Percentiles rank a stretch among this genome's conserved stretches.
Conservation (phyloP, 2,329 filamentous ascomycete species). For the Fusarium dimerum region DNA sequence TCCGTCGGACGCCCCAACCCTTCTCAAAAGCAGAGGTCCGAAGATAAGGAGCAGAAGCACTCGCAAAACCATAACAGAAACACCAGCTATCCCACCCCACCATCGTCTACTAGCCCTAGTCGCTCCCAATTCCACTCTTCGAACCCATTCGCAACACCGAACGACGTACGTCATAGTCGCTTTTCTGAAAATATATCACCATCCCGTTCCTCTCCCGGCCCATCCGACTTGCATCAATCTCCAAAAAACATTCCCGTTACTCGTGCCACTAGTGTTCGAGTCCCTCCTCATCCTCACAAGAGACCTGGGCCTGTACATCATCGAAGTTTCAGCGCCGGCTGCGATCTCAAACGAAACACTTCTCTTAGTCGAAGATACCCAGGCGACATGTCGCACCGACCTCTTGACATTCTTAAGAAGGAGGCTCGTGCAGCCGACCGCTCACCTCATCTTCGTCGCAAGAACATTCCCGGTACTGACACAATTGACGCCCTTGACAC, state of each 20-base stretch:
- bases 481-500: slow-evolving; percentile 79
- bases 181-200: slow-evolving; percentile 18
- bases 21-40: slow-evolving; percentile 5
- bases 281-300: slow-evolving; percentile 9
- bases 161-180: slow-evolving; percentile 15
- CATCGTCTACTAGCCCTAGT: slow-evolving; percentile 55
- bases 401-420: slow-evolving; percentile 65
- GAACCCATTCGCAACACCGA: slow-evolving; percentile 40
- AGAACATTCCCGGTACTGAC: slow-evolving; percentile 69
- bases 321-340: slow-evolving; percentile 26
- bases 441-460: slow-evolving; percentile 66
- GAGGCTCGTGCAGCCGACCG: slow-evolving; percentile 68
- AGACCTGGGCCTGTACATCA: slow-evolving; percentile 12
- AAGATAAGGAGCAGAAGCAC: slow-evolving; percentile 7
- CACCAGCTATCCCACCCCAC: slow-evolving; percentile 47
- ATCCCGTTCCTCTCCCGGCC: slow-evolving; percentile 17
- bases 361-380: slow-evolving; percentile 50
- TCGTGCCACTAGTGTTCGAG: slow-evolving; percentile 30
- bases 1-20: slow-evolving; percentile 16
- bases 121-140: slow-evolving; percentile 47
- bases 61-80: slow-evolving; percentile 8
- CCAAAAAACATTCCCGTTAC: slow-evolving; percentile 35
- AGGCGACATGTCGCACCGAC: slow-evolving; percentile 65
- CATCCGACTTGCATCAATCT: slow-evolving; percentile 20
- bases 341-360: slow-evolving; percentile 12